Evolutionary conservation across 169 alveolate species (phyloP), one percentile per base, ranked within the genome.

Genomic region (Eimeria falciformis): DNA sequence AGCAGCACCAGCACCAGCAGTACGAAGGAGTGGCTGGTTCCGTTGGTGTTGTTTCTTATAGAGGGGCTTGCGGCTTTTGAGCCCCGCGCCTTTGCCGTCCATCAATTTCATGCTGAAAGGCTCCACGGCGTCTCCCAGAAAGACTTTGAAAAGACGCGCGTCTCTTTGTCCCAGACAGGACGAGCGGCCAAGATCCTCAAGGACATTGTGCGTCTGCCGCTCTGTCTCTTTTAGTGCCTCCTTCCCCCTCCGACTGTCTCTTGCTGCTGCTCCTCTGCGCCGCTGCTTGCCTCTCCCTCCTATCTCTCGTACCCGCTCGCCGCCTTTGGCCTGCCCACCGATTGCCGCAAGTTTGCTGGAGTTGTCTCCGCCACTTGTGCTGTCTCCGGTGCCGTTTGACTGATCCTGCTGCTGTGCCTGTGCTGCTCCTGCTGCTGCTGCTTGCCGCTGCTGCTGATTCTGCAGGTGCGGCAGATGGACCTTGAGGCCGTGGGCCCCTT

Each of bases 61-160:
- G 93, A 89, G 53, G 93, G 90, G 6, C n/a, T 77, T 66, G 93
- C 84, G 5, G 93, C 93, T 29, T 89, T 77, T 66, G 93, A 89
- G 58, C 93, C 93, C 25, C 83, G 90, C 6, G 89, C 89, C 27
- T 62, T 73, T 45, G 25, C 93, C 47, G 66, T 23, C 75, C 75
- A 56, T 73, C 93, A 89, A 47, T 77, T 89, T 53, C 93, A 89
- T 82, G 90, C 93, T 33, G 89, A 73, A 62, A 56, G 29, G 33
- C 21, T 77, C 37, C 77, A 56, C 45, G 93, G 93, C 21, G 23
- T 89, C 37, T 73, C 93, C 43, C 79, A 77, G 66, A 45, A 43
- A 40, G 68, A 40, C 56, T 89, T 89, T 58, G 93, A 89, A 75
- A 68, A 77, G 17, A 53, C 83, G 71, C 50, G 93, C 17, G 93